Evolutionary conservation across 495 filamentous ascomycete species (phyloP), one percentile per base, ranked within the genome.

Genomic region (Penicillium malachiteum): DNA sequence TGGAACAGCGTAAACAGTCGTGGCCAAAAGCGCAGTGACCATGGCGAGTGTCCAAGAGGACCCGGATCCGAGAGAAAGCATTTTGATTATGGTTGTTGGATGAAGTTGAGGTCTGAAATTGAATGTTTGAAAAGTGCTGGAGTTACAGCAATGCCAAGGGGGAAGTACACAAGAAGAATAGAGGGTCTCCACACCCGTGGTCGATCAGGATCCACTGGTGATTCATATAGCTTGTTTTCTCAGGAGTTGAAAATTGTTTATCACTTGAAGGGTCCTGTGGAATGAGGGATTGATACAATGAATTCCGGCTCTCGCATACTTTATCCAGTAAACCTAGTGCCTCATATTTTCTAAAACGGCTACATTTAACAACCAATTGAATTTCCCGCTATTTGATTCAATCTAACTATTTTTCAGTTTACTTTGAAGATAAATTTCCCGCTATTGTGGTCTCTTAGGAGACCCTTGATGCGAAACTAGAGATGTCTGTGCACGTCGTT

Each of bases 1-100:
- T 14, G 65, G 65, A 21, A 40, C 47, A 3, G 57, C 65, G 33
- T 58, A 47, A 21, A 62, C 57, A 14, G 57, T 34, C 8, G 55
- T 40, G 17, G 53, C 50, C 3, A 56, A 32, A 16, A 67, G 31
- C 7, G 49, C 47, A n/a, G 57, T 12, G 1, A 56, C 10, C 0
- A 54, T 5, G 5, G 58, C 31, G 0, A 35, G 21, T 13, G 33
- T 18, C 53, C 48, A 60, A 32, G 59, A 48, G 7, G 42, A 14
- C n/a, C 42, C 55, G 3, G 37, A 17, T 18, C 40, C 3, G 3
- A 34, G 48, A 54, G 17, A 17, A 31, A 12, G 21, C 5, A 5
- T 48, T 11, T 7, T 48, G 39, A 35, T 14, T 13, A 39, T 10
- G n/a, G 11, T 14, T 18, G 33, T 21, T 14, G 49, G 2, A 35